These are phyloP conservation scores for Fraxinus dipetala DNA, from an alignment of 305 asterid species.

Conservation along the genomic window DNA sequence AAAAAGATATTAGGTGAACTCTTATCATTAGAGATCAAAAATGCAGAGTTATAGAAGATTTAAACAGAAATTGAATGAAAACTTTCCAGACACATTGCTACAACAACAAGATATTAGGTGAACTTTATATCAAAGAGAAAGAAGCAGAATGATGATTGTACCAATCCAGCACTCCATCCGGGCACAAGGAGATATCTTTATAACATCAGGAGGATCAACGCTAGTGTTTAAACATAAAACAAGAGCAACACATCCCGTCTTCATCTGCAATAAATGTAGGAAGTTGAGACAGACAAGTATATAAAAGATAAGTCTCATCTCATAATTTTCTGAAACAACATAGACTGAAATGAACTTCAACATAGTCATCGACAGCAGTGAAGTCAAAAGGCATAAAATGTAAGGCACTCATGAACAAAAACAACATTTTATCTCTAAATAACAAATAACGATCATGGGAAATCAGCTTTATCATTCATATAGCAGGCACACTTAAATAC, in stretches of 20 bases:
- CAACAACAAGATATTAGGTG: neutral
- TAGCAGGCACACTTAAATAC: neutral
- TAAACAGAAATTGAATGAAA: neutral
- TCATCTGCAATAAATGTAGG: slow-evolving; percentile 68
- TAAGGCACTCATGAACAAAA: neutral
- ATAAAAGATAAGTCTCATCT: neutral
- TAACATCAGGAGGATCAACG: slow-evolving; percentile 97
- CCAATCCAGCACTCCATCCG: slow-evolving; percentile 99
- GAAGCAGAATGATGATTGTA: slow-evolving; percentile 34
- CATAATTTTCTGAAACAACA: neutral
- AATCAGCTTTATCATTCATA: neutral
- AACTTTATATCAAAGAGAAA: slow-evolving; percentile 10
- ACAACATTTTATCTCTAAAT: neutral
- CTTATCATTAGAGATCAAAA: neutral
- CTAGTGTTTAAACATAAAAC: slow-evolving; percentile 91
- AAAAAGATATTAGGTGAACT: neutral
- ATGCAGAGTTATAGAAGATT: neutral
- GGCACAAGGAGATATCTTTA: slow-evolving; percentile 98
- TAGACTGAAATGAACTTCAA: neutral
- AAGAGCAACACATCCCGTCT: slow-evolving; percentile 98
- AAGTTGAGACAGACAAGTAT: slow-evolving; percentile 20
- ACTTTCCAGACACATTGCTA: neutral
- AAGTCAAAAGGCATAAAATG: neutral
- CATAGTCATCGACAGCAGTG: neutral
- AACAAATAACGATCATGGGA: neutral